Percentiles rank a stretch among this genome's conserved stretches.
Conservation (phyloP, 148 eudicot genomes). For the Arbutus unedo region DNA sequence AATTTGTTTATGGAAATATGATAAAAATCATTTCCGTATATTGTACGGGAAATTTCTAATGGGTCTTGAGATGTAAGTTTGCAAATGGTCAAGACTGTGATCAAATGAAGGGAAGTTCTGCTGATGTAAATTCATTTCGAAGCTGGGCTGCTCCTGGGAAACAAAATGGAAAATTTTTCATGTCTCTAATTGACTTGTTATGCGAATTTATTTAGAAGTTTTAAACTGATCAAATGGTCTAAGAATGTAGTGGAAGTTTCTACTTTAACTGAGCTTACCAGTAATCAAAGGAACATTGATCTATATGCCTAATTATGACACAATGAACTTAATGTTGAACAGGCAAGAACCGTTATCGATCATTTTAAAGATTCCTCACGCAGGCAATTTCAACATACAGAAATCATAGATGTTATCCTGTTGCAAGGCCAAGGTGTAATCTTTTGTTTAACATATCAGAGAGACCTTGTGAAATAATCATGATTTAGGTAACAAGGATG, state of each 20-base stretch:
- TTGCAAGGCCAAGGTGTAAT: not conserved
- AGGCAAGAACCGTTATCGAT: not conserved
- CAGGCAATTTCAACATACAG: not conserved
- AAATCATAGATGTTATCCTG: not conserved
- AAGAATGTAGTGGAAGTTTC: not conserved
- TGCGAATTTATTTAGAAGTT: not conserved
- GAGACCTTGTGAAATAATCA: not conserved
- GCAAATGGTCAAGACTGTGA: conserved; percentile 2
- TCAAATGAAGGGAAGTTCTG: not conserved
- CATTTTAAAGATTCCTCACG: not conserved
- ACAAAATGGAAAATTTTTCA: not conserved
- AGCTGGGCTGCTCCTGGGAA: not conserved
- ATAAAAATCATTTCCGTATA: not conserved
- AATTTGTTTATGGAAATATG: not conserved
- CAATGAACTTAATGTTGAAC: not conserved
- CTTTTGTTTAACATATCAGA: not conserved
- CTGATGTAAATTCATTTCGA: not conserved
- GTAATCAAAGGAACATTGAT: not conserved
- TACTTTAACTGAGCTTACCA: not conserved
- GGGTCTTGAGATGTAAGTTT: not conserved
- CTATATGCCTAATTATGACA: not conserved
- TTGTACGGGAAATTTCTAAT: not conserved
- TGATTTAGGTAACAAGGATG: not conserved
- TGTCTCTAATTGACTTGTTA: not conserved
- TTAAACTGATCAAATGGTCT: not conserved